Base-by-base conservation (phyloP, 768 basidiomycete genomes). In the Pleurotus ostreatus region DNA sequence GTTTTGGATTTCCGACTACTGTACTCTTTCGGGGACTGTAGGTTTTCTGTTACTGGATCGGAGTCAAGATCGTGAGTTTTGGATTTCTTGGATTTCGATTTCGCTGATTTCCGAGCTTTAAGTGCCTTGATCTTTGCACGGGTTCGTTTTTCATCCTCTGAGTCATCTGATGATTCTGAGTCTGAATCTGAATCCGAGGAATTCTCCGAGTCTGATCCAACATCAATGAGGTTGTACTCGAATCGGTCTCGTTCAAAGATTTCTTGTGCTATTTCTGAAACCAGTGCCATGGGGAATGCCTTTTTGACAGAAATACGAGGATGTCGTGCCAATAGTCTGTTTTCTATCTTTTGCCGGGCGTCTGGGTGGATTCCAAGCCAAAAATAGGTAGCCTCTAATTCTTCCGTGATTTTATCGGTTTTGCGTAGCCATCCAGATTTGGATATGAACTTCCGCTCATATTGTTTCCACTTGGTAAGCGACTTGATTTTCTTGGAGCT, bases 341-440 rank as follows among this genome's bases (percentile, higher is more conserved):
- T 6, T 25, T 54, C 52, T 25, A 54, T 8, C 5, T 38, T 22
- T 15, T 41, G 16, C 18, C 38, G 41, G 5, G 43, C 12, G 9
- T 12, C 7, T 23, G 16, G 44, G 38, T 38, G 8, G 20, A 54
- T 38, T 22, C 60, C 61, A 23, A 52, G 52, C 60, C 61, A 62
- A 37, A 58, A 55, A 23, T 60, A 60, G 30, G 44, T 51, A 12
- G 49, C 30, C 34, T 60, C 12, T 6, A 57, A 41, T 7, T 52
- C 39, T 8, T 49, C 45, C 7, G 59, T 30, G 2, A 61, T 40
- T 37, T 61, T 61, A n/a, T 5, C 13, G 6, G 57, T 48, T 9
- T 44, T 23, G 16, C 46, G 15, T 9, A 62, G 30, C 59, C 59
- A 62, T 16, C 56, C 59, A 22, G 38, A 48, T 23, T 60, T 60